A percentile compares a stretch with the other conserved stretches of the same genome.
Conservation (phyloP, 371 early-diverging fungal genomes). For the Lichtheimia corymbifera region DNA sequence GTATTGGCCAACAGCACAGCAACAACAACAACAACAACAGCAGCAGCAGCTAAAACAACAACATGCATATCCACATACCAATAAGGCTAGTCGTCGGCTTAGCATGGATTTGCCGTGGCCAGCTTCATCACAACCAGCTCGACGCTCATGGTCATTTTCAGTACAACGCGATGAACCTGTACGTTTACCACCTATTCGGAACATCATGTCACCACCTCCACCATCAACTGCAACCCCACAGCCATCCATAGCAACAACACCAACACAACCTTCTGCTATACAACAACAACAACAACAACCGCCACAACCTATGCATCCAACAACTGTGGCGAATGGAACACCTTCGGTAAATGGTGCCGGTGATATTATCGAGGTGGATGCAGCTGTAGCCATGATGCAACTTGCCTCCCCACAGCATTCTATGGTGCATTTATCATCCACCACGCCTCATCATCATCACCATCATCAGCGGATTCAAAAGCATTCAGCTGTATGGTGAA, state of each 20-base stretch:
- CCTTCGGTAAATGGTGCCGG: too few species aligned
- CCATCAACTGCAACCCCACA: conserved; percentile 10
- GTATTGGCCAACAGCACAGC: conserved; percentile 8
- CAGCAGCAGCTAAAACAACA: not conserved
- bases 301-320: too few species aligned
- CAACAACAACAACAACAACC: not conserved
- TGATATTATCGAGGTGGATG: conserved; percentile 17
- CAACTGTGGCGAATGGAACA: too few species aligned
- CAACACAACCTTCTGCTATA: too few species aligned
- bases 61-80: not conserved
- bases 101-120: conserved; percentile 2
- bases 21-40: not conserved
- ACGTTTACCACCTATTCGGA: conserved; percentile 7
- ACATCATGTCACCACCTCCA: conserved; percentile 7
- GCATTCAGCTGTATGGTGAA: conserved; percentile 2
- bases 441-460: not conserved
- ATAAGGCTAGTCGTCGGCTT: conserved; percentile 2
- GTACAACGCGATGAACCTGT: conserved; percentile 1
- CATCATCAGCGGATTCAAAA: conserved; percentile 3
- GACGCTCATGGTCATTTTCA: conserved; percentile 8
- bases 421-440: not conserved
- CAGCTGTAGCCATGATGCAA: conserved; percentile 44
- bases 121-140: not conserved
- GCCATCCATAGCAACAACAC: not conserved
- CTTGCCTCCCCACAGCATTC: conserved; percentile 9